Percentiles rank a stretch among this genome's conserved stretches.
phyloP scores from a whole-genome alignment of 768 basidiomycete species.

The Pleurotus pulmonarius region DNA sequence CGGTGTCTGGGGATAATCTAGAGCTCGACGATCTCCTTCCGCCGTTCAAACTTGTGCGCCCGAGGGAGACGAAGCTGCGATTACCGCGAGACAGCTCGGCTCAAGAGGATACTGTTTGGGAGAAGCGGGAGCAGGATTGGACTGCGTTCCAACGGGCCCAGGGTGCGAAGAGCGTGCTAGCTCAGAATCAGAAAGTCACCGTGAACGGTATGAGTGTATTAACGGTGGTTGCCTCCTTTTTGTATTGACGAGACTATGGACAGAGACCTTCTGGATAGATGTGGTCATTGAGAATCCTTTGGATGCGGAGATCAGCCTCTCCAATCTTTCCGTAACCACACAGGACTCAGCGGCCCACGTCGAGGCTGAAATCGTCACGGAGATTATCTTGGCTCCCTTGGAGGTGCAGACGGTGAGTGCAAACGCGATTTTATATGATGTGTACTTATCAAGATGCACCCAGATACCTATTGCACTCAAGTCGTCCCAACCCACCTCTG shows the following conservation, averaged over 20 bases:
- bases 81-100: conserved; percentile 46
- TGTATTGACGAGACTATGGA: conserved; percentile 5
- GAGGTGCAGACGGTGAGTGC: conserved; percentile 61
- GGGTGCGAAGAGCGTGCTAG: conserved; percentile 52
- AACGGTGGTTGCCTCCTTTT: not conserved
- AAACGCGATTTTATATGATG: not conserved
- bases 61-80: conserved; percentile 52
- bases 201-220: conserved; percentile 51
- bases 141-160: conserved; percentile 48
- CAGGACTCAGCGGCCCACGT: conserved; percentile 40
- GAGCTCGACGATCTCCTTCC: conserved; percentile 46
- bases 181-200: conserved; percentile 52
- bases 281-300: conserved; percentile 68
- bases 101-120: conserved; percentile 52
- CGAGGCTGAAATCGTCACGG: conserved; percentile 57
- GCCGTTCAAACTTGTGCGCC: conserved; percentile 64
- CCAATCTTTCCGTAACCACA: conserved; percentile 55
- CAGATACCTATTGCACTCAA: conserved; percentile 66
- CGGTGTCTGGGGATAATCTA: conserved; percentile 46
- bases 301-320: conserved; percentile 66
- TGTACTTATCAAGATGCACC: not conserved
- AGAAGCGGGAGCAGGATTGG: conserved; percentile 65
- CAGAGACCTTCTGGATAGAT: conserved; percentile 80
- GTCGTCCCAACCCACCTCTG: conserved; percentile 42
- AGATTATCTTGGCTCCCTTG: conserved; percentile 56